Conservation (phyloP, 768 basidiomycete species). For the Paxillus ammoniavirescens region DNA sequence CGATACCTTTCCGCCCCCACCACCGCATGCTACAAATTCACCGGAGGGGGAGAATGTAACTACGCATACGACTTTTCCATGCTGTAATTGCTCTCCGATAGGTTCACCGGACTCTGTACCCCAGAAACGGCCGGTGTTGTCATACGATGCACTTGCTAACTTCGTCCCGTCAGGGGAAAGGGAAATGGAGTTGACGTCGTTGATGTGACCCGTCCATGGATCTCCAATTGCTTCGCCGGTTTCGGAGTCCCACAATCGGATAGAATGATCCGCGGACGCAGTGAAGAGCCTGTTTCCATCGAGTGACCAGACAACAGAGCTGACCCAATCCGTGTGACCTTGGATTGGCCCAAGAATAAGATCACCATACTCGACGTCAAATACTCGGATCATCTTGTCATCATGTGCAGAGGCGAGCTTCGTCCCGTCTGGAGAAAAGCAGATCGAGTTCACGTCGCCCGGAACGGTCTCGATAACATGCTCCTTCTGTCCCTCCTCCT, state of each 20-base stretch:
- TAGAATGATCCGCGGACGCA: background rate
- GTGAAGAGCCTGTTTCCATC: conserved; percentile 13
- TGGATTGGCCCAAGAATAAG: background rate
- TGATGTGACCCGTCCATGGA: conserved; percentile 15
- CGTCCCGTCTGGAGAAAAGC: no score
- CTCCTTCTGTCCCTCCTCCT: no score
- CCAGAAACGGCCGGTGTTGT: background rate
- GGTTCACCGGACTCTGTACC: background rate
- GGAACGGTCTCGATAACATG: no score
- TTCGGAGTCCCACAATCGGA: conserved; percentile 6
- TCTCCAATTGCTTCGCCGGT: conserved; percentile 3
- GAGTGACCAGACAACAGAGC: conserved; percentile 8
- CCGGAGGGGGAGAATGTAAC: background rate
- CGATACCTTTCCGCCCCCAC: background rate
- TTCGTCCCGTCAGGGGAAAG: conserved; percentile 2
- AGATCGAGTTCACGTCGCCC: no score
- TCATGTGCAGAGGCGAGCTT: no score
- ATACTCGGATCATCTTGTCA: background rate
- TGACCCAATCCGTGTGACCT: background rate
- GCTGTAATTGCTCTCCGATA: background rate
- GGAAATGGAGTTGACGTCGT: background rate
- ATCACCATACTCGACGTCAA: background rate
- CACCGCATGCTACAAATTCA: background rate
- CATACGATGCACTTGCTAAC: conserved; percentile 2
- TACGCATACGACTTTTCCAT: background rate